phyloP scores from a whole-genome alignment of 78 protist genomes.

The Kipferlia bialata region DNA sequence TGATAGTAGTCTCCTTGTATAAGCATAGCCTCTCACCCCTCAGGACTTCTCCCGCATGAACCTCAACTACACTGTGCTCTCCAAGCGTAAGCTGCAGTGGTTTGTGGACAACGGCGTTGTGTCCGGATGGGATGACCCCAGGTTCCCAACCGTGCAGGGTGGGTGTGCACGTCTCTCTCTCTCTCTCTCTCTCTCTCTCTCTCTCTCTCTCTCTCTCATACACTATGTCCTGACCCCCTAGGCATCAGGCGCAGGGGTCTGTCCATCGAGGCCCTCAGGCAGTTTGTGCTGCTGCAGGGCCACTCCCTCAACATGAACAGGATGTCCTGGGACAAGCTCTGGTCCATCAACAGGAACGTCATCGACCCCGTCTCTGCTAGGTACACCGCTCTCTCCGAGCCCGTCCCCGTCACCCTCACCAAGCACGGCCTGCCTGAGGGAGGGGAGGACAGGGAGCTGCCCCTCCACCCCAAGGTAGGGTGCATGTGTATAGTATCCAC shows the following conservation, averaged over 20 bases:
- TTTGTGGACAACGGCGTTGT: constrained; percentile 70
- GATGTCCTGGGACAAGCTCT: constrained; percentile 69
- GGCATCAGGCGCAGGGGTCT: constrained; percentile 81
- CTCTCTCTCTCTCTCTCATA: too few relatives aligned
- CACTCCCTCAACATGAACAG: constrained; percentile 22
- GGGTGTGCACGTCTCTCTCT: too few relatives aligned
- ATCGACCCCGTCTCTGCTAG: constrained; percentile 67
- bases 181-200: not conserved
- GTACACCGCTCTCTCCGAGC: constrained; percentile 4
- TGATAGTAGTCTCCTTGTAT: not conserved
- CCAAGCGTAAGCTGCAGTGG: constrained; percentile 77
- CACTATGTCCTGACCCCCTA: not conserved
- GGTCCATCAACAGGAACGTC: constrained; percentile 69
- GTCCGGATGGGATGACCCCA: constrained; percentile 91
- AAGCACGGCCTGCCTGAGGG: not conserved
- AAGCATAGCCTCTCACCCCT: not conserved
- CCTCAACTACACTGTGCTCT: constrained; percentile 64
- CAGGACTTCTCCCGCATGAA: constrained; percentile 56
- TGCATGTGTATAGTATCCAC: not conserved
- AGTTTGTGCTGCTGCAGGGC: constrained; percentile 69
- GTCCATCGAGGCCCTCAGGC: constrained; percentile 58
- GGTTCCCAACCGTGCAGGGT: constrained; percentile 93
- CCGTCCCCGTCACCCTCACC: not conserved
- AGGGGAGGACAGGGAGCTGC: not conserved
- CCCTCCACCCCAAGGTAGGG: not conserved